Base-by-base conservation (phyloP, 306 rosid genomes). In the Trichosanthes truncata region DNA sequence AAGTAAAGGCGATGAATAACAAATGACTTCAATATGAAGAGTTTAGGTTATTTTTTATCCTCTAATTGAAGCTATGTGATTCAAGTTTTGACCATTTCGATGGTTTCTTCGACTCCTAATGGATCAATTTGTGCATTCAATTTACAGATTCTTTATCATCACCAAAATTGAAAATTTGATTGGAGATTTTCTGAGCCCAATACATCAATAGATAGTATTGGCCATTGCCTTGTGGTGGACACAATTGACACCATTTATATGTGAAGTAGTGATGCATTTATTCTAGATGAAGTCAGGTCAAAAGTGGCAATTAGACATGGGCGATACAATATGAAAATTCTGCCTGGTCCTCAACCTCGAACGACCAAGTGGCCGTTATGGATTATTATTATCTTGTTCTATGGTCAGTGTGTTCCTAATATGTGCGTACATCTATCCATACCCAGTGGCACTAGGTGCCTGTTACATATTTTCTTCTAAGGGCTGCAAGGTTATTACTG, bases 301-400 rank as follows among this genome's bases (percentile, higher is more conserved):
- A 81, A 85, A 33, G 86, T 91, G 99, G 96, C 92, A 86, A 52
- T 14, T 91, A 74, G 84, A 89, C 81, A n/a, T n/a, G n/a, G n/a
- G n/a, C n/a, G n/a, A n/a, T n/a, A n/a, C 48, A 97, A 89, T 77
- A 72, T 91, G 93, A 93, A 88, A 83, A 85, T 84, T 82, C 80
- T 91, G 84, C 86, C 91, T 17, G 97, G 97, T 52, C 72, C 92
- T 80, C 99, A 97, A 80, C 93, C 91, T 55, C 97, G 98, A 53
- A 86, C 96, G 20, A 36, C 93, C 80, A 95, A 84, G 92, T 87
- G 88, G 81, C 98, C 97, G 1, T 41, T 87, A 82, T 95, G 99
- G n/a, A n/a, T n/a, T n/a, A n/a, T n/a, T n/a, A n/a, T n/a, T n/a
- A n/a, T n/a, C n/a, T n/a, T n/a, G n/a, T n/a, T n/a, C n/a, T n/a